A percentile compares a stretch with the other conserved stretches of the same genome.
Evolutionary conservation across 1,139 yeast species (phyloP).

Genomic region (Saccharomyces pastorianus): DNA sequence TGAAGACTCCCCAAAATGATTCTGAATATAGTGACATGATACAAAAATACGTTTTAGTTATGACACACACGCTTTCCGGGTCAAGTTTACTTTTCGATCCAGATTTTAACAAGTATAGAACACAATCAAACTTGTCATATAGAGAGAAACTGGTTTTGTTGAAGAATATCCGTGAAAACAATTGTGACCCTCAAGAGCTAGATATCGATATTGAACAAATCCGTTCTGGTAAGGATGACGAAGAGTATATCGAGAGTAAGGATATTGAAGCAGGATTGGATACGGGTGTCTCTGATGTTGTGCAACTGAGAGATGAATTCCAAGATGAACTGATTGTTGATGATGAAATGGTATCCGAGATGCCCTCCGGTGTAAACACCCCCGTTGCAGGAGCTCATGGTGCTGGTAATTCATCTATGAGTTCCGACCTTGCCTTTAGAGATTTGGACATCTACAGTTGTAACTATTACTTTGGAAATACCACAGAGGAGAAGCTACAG

Average conservation of each 20-base stretch:
- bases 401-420: constrained; percentile 18
- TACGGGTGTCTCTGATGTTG: constrained; percentile 34
- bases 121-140: constrained; percentile 16
- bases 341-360: constrained; percentile 31
- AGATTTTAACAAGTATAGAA: constrained; percentile 31
- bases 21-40: constrained; percentile 39
- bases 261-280: constrained; percentile 32
- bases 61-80: constrained; percentile 64
- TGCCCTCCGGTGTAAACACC: constrained; percentile 29
- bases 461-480: constrained; percentile 40
- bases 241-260: constrained; percentile 29
- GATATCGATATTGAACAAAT: constrained; percentile 34
- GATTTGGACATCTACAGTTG: constrained; percentile 54
- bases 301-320: constrained; percentile 24
- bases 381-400: constrained; percentile 22
- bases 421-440: constrained; percentile 33
- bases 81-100: constrained; percentile 74
- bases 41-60: constrained; percentile 46
- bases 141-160: constrained; percentile 31
- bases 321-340: constrained; percentile 27
- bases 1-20: constrained; percentile 25
- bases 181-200: constrained; percentile 29
- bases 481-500: constrained; percentile 39
- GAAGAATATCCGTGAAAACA: constrained; percentile 30
- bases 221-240: constrained; percentile 18